Evolutionary conservation across 176 grass and related monocot genomes (phyloP).

Genomic region (Cocos nucifera): DNA sequence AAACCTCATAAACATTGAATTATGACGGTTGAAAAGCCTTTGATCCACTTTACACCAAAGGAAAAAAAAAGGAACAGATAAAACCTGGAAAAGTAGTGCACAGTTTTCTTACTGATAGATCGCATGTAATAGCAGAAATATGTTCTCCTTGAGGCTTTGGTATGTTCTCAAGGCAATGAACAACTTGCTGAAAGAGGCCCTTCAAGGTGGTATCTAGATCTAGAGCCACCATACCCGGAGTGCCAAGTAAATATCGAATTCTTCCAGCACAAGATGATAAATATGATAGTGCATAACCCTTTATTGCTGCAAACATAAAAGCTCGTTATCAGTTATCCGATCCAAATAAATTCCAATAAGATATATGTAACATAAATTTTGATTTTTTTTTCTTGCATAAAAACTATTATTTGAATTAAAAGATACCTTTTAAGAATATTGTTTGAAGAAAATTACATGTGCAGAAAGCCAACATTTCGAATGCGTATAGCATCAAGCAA

Average conservation of each 20-base stretch:
- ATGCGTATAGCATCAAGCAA: no score
- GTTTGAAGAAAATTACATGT: no score
- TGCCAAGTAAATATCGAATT: conserved; percentile 94
- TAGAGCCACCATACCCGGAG: conserved; percentile 98
- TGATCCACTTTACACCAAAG: no score
- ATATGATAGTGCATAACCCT: conserved; percentile 90
- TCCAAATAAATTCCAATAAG: no score
- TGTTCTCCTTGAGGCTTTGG: conserved; percentile 85
- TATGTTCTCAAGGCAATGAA: conserved; percentile 86
- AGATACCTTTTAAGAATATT: no score
- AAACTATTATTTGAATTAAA: no score
- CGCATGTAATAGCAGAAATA: conserved; percentile 56
- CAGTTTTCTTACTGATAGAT: conserved; percentile 48
- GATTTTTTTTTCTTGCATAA: no score
- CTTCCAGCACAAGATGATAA: conserved; percentile 81
- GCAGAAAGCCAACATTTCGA: no score
- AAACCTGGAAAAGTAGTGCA: neutral
- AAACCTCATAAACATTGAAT: no score
- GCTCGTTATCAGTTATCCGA: neutral
- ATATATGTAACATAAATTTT: no score
- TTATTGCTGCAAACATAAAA: conserved; percentile 68
- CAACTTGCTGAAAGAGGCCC: conserved; percentile 87
- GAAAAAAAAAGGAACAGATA: no score
- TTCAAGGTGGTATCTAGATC: conserved; percentile 85
- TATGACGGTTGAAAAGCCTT: no score